Percentiles rank a stretch among this genome's conserved stretches.
Evolutionary conservation across 2,329 filamentous ascomycete species (phyloP).

Genomic region (Hysterium pulicare): DNA sequence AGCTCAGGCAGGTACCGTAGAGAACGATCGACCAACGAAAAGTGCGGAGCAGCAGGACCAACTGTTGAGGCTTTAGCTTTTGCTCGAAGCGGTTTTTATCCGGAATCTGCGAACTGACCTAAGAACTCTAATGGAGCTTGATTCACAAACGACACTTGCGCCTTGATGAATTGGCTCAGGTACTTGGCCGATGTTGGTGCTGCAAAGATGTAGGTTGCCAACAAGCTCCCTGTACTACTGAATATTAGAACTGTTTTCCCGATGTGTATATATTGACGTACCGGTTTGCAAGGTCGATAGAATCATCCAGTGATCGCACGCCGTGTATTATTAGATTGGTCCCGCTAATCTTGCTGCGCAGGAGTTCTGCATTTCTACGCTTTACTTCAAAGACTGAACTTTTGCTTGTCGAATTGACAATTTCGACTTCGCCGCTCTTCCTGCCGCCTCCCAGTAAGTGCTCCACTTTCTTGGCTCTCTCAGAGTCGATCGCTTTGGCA

Average conservation of each 20-base stretch:
- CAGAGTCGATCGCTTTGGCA: background rate
- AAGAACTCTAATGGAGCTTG: constrained; percentile 56
- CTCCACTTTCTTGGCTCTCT: background rate
- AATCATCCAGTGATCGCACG: constrained; percentile 53
- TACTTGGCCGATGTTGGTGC: constrained; percentile 54
- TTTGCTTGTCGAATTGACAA: background rate
- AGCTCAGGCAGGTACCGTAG: constrained; percentile 42
- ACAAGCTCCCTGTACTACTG: constrained; percentile 21
- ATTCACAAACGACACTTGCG: constrained; percentile 54
- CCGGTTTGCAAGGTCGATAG: constrained; percentile 47
- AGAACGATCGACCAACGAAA: constrained; percentile 21
- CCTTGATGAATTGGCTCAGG: constrained; percentile 54
- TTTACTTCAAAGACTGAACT: background rate
- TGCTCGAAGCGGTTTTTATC: constrained; percentile 6
- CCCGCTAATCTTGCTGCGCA: constrained; percentile 39
- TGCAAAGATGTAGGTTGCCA: constrained; percentile 55
- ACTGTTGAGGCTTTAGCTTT: constrained; percentile 16
- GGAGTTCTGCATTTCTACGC: background rate
- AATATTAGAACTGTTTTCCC: background rate
- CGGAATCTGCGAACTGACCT: constrained; percentile 28
- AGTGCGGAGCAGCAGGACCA: constrained; percentile 37
- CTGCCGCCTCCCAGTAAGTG: background rate
- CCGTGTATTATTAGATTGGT: constrained; percentile 46
- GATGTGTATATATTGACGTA: constrained; percentile 11
- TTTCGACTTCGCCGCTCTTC: background rate